A percentile compares a stretch with the other conserved stretches of the same genome.
Evolutionary conservation across 192 early-diverging fungal genomes (phyloP).

Genomic region (Coemansia sp.): DNA sequence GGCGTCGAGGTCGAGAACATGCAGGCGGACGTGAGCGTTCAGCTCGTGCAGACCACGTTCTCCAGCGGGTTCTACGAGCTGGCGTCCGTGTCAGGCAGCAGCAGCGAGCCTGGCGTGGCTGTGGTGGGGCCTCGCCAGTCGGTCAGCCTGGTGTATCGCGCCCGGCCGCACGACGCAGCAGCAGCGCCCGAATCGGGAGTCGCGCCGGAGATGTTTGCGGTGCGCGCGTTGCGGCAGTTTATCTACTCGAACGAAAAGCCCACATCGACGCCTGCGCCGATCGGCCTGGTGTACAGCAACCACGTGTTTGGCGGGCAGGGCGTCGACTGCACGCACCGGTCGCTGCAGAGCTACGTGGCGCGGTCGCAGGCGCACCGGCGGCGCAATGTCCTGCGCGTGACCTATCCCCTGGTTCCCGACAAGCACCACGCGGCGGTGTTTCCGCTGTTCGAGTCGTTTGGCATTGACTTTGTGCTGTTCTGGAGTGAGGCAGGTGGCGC

Average conservation of each 20-base stretch:
- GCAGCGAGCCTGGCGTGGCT: neutral
- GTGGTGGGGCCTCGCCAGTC: constrained; percentile 45
- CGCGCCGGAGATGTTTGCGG: constrained; percentile 55
- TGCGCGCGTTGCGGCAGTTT: constrained; percentile 50
- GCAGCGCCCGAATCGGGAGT: neutral
- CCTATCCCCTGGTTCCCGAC: constrained; percentile 70
- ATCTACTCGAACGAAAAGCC: constrained; percentile 47
- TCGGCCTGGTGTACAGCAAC: constrained; percentile 46
- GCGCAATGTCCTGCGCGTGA: constrained; percentile 60
- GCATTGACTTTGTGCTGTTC: constrained; percentile 86
- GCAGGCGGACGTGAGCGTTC: constrained; percentile 26
- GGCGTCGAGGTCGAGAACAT: constrained; percentile 82
- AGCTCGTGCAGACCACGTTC: constrained; percentile 49
- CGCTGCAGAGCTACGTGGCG: constrained; percentile 69
- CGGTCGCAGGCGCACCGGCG: constrained; percentile 79
- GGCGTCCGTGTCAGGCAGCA: constrained; percentile 7
- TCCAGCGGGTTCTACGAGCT: constrained; percentile 45
- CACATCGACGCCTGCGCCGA: constrained; percentile 13
- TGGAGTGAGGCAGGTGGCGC: constrained; percentile 60
- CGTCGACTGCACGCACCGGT: constrained; percentile 62
- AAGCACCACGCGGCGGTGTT: constrained; percentile 67
- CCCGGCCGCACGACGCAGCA: constrained; percentile 6
- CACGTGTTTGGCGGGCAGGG: constrained; percentile 53
- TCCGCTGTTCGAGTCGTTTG: constrained; percentile 83
- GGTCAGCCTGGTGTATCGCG: constrained; percentile 36